phyloP scores from a whole-genome alignment of 768 basidiomycete species.

The Tephrocybe rancida region DNA sequence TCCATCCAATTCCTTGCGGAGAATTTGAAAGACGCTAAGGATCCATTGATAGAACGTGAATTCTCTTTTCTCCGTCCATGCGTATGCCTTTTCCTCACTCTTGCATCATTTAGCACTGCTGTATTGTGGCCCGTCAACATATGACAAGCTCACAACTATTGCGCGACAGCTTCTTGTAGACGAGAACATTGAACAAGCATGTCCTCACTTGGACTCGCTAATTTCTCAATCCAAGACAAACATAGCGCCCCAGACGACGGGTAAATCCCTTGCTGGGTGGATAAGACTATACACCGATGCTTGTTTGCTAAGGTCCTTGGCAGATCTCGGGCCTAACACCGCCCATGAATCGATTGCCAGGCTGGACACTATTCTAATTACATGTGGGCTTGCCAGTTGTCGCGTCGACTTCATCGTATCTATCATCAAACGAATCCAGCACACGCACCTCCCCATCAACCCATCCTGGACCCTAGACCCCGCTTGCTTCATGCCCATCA shows the following conservation, averaged over 20 bases:
- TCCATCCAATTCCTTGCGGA: constrained; percentile 16
- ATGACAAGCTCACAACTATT: constrained; percentile 8
- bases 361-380: constrained; percentile 81
- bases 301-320: constrained; percentile 58
- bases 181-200: constrained; percentile 5
- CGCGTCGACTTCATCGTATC: constrained; percentile 63
- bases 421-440: constrained; percentile 66
- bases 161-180: constrained; percentile 11
- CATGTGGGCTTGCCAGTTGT: constrained; percentile 74
- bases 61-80: neutral
- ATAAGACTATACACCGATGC: constrained; percentile 79
- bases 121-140: constrained; percentile 8
- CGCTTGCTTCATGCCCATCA: neutral
- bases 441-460: constrained; percentile 19
- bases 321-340: constrained; percentile 28
- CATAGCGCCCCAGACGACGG: constrained; percentile 44
- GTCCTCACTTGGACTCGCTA: constrained; percentile 38
- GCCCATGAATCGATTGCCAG: constrained; percentile 51
- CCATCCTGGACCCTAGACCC: neutral
- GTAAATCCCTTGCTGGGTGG: constrained; percentile 47
- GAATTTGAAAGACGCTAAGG: constrained; percentile 12
- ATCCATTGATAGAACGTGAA: constrained; percentile 15
- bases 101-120: constrained; percentile 5
- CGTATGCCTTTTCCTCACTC: neutral
- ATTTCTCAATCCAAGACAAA: constrained; percentile 39